A percentile compares a stretch with the other conserved stretches of the same genome.
Evolutionary conservation across 345 rosid genomes (phyloP).

Genomic region (Populus pruinosa): DNA sequence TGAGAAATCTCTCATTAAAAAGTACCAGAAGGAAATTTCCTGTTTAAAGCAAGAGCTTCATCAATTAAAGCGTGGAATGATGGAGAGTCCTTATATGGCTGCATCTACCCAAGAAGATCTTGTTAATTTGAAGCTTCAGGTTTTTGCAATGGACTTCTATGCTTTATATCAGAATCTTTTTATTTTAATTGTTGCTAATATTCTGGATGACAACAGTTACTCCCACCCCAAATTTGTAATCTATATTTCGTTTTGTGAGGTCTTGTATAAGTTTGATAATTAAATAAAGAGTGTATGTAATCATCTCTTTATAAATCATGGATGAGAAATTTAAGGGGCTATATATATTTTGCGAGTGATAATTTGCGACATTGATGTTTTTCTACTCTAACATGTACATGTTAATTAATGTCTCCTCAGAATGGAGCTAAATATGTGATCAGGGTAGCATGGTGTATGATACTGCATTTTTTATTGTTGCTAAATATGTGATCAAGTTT

Average conservation of each 20-base stretch:
- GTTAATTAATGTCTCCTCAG: not conserved
- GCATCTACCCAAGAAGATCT: constrained; percentile 55
- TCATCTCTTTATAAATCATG: not conserved
- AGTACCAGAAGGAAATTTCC: constrained; percentile 67
- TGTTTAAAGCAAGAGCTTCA: constrained; percentile 63
- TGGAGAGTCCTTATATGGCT: constrained; percentile 37
- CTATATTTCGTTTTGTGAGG: no score
- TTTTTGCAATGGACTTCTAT: constrained; percentile 11
- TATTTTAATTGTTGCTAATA: no score
- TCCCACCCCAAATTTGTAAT: no score
- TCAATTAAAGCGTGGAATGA: constrained; percentile 50
- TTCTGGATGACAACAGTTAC: no score
- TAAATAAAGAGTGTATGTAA: not conserved
- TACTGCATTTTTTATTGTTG: not conserved
- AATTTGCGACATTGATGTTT: not conserved
- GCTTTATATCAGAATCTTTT: no score
- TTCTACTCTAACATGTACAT: not conserved
- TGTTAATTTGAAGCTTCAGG: constrained; percentile 67
- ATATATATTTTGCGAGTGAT: not conserved
- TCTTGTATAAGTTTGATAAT: no score
- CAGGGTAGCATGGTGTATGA: not conserved
- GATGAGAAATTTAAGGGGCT: not conserved
- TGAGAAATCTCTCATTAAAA: constrained; percentile 75
- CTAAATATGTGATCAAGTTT: not conserved
- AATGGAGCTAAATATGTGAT: not conserved